Conservation (phyloP, 1,284 basidiomycete species). For the Fomitopsis schrenkii region DNA sequence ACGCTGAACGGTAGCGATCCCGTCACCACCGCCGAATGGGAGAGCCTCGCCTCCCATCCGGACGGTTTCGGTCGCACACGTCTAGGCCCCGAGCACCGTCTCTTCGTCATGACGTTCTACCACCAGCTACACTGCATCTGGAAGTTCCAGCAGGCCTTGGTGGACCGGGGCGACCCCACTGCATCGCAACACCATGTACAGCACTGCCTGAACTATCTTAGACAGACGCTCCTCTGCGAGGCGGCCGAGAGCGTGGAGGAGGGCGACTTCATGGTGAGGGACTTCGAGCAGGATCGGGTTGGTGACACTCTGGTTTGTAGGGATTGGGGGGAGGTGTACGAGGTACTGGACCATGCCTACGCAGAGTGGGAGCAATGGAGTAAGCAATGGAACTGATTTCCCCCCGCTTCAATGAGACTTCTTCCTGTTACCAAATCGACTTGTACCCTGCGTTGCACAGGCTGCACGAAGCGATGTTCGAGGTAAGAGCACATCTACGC, state of each 20-base stretch:
- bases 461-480: too few relatives aligned
- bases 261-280: constrained; percentile 37
- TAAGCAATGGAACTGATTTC: not conserved
- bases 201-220: constrained; percentile 43
- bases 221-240: constrained; percentile 37
- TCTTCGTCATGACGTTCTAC: constrained; percentile 28
- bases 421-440: too few relatives aligned
- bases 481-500: too few relatives aligned
- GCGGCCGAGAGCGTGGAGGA: constrained; percentile 41
- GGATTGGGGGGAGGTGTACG: constrained; percentile 44
- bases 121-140: constrained; percentile 32
- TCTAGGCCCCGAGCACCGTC: constrained; percentile 20
- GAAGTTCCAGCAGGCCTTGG: constrained; percentile 22
- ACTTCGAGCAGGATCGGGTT: constrained; percentile 33
- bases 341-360: constrained; percentile 7
- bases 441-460: too few relatives aligned
- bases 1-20: not conserved
- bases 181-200: constrained; percentile 28
- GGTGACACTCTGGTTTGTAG: constrained; percentile 41
- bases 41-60: constrained; percentile 9
- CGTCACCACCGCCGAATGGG: constrained; percentile 16
- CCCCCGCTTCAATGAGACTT: too few relatives aligned
- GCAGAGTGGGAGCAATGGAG: constrained; percentile 6
- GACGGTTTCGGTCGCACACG: constrained; percentile 16
- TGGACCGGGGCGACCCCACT: constrained; percentile 7